These are phyloP conservation scores for Vaccinium macrocarpon DNA, from an alignment of 148 eudicot species.

Conservation along the genomic window DNA sequence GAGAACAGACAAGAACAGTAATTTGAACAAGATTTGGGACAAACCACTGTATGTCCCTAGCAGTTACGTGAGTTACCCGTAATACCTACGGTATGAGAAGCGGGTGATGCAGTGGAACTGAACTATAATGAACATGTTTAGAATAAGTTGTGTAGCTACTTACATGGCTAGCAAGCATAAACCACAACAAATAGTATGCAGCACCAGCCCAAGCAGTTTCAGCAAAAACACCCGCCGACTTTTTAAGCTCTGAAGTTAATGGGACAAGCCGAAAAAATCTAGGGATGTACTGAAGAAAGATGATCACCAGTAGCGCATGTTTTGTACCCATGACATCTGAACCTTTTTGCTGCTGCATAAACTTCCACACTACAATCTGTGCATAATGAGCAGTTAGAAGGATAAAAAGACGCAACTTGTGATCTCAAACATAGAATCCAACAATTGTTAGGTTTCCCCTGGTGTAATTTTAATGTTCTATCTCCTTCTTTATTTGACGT, in stretches of 20 bases:
- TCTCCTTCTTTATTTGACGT: not conserved
- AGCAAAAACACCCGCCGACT: slow-evolving; percentile 60
- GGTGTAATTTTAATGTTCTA: not conserved
- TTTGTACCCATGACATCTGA: slow-evolving; percentile 53
- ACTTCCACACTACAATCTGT: slow-evolving; percentile 66
- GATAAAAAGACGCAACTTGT: not conserved
- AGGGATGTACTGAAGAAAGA: slow-evolving; percentile 58
- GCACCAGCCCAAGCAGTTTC: slow-evolving; percentile 88
- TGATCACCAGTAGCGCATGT: slow-evolving; percentile 37
- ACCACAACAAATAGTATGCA: slow-evolving; percentile 66
- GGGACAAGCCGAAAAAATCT: slow-evolving; percentile 56
- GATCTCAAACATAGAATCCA: not conserved
- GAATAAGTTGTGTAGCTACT: slow-evolving; percentile 18
- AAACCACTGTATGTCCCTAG: not conserved
- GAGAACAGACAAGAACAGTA: not conserved
- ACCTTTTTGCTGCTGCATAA: slow-evolving; percentile 33
- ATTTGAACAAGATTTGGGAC: not conserved
- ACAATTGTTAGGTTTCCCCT: not conserved
- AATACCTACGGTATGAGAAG: not conserved
- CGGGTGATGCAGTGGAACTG: not conserved
- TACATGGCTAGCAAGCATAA: slow-evolving; percentile 74
- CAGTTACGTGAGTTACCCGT: not conserved
- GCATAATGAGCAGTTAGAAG: slow-evolving; percentile 13
- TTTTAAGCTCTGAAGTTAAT: slow-evolving; percentile 58
- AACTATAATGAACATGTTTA: not conserved